Evolutionary conservation across 2,329 filamentous ascomycete genomes (phyloP).

Genomic region (Myriosclerotinia scirpicola): DNA sequence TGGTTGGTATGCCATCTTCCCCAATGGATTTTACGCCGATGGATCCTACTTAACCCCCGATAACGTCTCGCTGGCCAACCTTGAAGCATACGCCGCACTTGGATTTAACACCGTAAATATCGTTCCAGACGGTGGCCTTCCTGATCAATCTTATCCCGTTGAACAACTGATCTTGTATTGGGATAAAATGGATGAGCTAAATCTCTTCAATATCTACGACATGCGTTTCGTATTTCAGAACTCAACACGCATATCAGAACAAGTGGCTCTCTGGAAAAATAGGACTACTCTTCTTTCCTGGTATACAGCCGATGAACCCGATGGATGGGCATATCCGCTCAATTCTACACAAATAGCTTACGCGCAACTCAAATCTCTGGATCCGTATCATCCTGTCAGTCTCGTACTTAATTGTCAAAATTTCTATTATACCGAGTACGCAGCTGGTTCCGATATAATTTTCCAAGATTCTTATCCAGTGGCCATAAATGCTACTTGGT

Average conservation of each 20-base stretch:
- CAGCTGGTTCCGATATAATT: conserved; percentile 52
- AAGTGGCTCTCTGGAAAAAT: conserved; percentile 37
- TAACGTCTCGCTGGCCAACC: conserved; percentile 41
- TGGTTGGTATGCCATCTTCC: conserved; percentile 44
- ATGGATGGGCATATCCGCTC: conserved; percentile 43
- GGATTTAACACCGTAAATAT: conserved; percentile 50
- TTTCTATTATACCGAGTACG: conserved; percentile 52
- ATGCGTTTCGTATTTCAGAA: conserved; percentile 39
- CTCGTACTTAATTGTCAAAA: conserved; percentile 54
- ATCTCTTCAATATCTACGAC: conserved; percentile 48
- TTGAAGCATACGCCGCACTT: conserved; percentile 44
- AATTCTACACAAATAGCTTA: conserved; percentile 48
- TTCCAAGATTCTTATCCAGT: conserved; percentile 53
- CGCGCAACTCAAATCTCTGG: conserved; percentile 46
- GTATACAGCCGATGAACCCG: conserved; percentile 56
- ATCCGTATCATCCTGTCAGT: conserved; percentile 54
- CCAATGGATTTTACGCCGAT: conserved; percentile 48
- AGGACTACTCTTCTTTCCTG: conserved; percentile 49
- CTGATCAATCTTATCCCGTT: conserved; percentile 43
- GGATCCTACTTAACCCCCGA: conserved; percentile 34
- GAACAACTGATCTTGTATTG: conserved; percentile 44
- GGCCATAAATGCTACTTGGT: conserved; percentile 48
- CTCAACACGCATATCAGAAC: conserved; percentile 42
- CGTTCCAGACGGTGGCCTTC: conserved; percentile 44
- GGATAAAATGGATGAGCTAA: conserved; percentile 45